phyloP scores from a whole-genome alignment of 805 yeast species.

The Tetrapisispora iriomotensis region DNA sequence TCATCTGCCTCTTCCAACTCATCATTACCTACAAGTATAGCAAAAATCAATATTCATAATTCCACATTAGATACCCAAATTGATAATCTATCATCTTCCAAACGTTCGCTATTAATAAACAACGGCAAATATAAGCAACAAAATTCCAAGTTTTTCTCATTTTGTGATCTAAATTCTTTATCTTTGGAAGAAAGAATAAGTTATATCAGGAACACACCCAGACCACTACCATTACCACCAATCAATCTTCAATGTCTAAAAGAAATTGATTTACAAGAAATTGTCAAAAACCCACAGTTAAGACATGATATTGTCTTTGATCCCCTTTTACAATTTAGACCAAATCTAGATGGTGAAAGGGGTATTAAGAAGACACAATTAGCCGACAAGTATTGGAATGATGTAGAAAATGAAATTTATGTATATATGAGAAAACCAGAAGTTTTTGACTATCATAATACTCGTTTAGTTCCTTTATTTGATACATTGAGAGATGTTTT shows the following conservation, averaged over 20 bases:
- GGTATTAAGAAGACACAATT: conserved; percentile 67
- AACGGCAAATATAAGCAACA: conserved; percentile 5
- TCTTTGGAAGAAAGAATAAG: conserved; percentile 20
- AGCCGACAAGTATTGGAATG: conserved; percentile 78
- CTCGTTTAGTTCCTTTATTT: conserved; percentile 57
- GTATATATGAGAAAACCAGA: conserved; percentile 30
- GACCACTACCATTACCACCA: conserved; percentile 59
- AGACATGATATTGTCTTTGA: conserved; percentile 90
- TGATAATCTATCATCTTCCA: background rate
- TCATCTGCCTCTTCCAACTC: conserved; percentile 10
- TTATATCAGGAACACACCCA: conserved; percentile 13
- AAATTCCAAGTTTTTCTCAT: conserved; percentile 8
- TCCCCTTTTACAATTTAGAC: conserved; percentile 85
- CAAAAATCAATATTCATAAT: conserved; percentile 2
- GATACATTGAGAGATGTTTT: conserved; percentile 70
- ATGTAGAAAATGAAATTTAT: conserved; percentile 58
- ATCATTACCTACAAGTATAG: background rate
- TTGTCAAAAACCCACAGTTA: conserved; percentile 81
- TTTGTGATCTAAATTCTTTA: conserved; percentile 5
- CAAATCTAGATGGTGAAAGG: conserved; percentile 83
- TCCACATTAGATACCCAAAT: background rate
- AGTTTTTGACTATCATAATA: conserved; percentile 27
- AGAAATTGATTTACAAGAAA: conserved; percentile 82
- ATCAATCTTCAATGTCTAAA: conserved; percentile 70
- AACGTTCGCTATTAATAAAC: conserved; percentile 1